Evolutionary conservation across 345 rosid genomes (phyloP).

Genomic region (Ceriops tagal): DNA sequence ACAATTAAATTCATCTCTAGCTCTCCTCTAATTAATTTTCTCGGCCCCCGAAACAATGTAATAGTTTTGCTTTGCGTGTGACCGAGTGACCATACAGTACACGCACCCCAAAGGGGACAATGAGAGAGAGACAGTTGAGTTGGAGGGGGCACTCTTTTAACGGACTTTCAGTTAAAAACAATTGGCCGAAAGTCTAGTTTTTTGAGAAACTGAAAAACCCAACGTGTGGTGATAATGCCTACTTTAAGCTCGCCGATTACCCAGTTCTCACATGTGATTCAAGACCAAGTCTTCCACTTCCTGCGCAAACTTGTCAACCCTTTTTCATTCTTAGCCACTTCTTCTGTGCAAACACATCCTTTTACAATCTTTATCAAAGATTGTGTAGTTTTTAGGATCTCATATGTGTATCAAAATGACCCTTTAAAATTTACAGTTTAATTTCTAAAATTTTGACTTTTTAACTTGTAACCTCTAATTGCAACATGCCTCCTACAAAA

Average conservation of each 20-base stretch:
- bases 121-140: background rate
- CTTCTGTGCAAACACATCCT: background rate
- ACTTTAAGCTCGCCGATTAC: slow-evolving; percentile 4
- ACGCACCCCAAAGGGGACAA: background rate
- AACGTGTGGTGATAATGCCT: slow-evolving; percentile 24
- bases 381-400: background rate
- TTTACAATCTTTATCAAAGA: background rate
- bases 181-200: slow-evolving; percentile 16
- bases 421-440: background rate
- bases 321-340: background rate
- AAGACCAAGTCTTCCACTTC: slow-evolving; percentile 18
- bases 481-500: no score
- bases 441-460: no score
- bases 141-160: background rate
- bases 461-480: no score
- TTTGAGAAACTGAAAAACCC: background rate
- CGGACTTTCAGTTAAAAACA: slow-evolving; percentile 22
- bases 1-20: no score
- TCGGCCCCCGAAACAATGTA: background rate
- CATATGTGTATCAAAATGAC: background rate
- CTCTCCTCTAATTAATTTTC: no score
- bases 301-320: background rate
- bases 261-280: slow-evolving; percentile 4
- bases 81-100: background rate
- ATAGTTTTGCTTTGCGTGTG: no score